Conservation (phyloP, 2,329 filamentous ascomycete species). For the Escovopsis sp. region DNA sequence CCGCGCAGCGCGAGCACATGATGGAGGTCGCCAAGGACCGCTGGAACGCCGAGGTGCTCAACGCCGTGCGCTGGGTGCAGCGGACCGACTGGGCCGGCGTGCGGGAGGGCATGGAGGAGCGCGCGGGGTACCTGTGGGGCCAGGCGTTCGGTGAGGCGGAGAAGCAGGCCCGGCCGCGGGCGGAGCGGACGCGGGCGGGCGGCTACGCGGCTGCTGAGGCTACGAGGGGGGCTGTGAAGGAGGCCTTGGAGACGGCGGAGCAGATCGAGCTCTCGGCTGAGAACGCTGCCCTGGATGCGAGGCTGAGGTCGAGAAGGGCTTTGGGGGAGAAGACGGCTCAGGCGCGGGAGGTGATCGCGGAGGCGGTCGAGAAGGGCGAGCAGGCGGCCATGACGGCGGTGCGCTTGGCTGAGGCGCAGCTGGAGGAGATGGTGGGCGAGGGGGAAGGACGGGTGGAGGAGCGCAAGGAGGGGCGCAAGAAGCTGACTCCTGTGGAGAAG, state of each 20-base stretch:
- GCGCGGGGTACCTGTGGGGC: conserved; percentile 30
- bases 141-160: conserved; percentile 20
- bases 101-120: conserved; percentile 41
- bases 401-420: conserved; percentile 22
- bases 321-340: conserved; percentile 17
- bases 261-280: conserved; percentile 14
- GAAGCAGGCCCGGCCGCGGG: conserved; percentile 18
- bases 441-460: conserved; percentile 10
- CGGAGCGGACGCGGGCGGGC: conserved; percentile 17
- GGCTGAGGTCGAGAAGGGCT: conserved; percentile 11
- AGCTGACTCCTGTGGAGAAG: conserved; percentile 28
- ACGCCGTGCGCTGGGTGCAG: conserved; percentile 51
- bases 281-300: conserved; percentile 15
- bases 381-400: conserved; percentile 26
- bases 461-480: conserved; percentile 11
- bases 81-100: conserved; percentile 49
- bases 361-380: conserved; percentile 25
- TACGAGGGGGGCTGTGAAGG: conserved; percentile 21
- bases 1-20: conserved; percentile 38
- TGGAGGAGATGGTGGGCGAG: conserved; percentile 15
- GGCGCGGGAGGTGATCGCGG: conserved; percentile 23
- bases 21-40: conserved; percentile 57
- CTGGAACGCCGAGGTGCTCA: conserved; percentile 64
- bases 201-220: conserved; percentile 16
- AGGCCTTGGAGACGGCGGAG: conserved; percentile 16